Percentiles rank a stretch among this genome's conserved stretches.
These are phyloP conservation scores for Dactylella cylindrospora DNA, from an alignment of 2,329 filamentous ascomycete species.

Conservation along the genomic window DNA sequence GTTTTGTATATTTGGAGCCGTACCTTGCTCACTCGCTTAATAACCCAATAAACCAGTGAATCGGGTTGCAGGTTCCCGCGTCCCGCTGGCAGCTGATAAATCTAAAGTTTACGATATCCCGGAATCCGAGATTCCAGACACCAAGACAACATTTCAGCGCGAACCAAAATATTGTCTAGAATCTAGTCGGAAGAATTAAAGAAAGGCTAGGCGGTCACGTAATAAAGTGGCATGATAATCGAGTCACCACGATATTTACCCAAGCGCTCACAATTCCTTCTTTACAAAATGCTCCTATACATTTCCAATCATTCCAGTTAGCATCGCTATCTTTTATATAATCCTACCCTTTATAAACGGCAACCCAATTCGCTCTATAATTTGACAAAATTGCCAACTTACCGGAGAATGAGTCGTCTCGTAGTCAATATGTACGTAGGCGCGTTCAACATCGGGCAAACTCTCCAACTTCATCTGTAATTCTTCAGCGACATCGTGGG, in stretches of 20 bases:
- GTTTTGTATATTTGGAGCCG: no score
- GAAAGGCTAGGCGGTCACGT: no score
- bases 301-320: neutral
- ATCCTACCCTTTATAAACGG: neutral
- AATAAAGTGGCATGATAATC: constrained; percentile 15
- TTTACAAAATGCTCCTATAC: constrained; percentile 48
- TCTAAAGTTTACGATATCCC: no score
- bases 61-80: no score
- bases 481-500: constrained; percentile 91
- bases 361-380: no score
- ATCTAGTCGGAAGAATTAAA: no score
- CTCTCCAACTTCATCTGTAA: constrained; percentile 93
- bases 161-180: no score
- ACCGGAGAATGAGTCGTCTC: constrained; percentile 87
- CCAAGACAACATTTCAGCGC: no score
- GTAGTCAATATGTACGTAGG: constrained; percentile 96
- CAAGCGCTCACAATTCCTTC: constrained; percentile 46
- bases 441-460: constrained; percentile 85
- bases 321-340: neutral
- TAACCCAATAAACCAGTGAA: no score
- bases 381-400: constrained; percentile 8
- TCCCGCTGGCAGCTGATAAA: no score
- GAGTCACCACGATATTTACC: neutral
- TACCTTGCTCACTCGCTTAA: no score
- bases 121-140: no score